phyloP scores from a whole-genome alignment of 768 basidiomycete genomes.

The Gloeopeniophorella convolvens region DNA sequence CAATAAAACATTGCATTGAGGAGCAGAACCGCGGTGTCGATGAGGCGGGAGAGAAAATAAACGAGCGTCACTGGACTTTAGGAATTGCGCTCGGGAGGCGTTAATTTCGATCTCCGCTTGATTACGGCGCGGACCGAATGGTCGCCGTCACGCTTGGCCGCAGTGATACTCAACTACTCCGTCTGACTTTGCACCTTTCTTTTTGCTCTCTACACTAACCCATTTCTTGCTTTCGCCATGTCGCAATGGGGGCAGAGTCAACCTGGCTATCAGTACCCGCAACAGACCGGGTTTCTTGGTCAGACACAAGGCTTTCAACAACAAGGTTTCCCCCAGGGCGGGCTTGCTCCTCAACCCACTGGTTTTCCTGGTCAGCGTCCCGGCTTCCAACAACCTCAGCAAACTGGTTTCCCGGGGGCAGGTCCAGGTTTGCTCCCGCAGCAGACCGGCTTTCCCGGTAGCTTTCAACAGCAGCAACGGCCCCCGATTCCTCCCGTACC shows the following conservation, averaged over 20 bases:
- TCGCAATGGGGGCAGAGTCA: conserved; percentile 71
- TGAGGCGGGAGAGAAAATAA: background rate
- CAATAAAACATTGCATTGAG: too few relatives aligned
- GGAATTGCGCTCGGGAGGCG: too few relatives aligned
- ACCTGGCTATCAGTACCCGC: conserved; percentile 64
- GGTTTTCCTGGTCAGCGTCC: conserved; percentile 37
- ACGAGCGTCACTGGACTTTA: too few relatives aligned
- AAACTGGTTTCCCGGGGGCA: conserved; percentile 42
- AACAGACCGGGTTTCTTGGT: conserved; percentile 60
- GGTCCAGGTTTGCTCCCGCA: conserved; percentile 40
- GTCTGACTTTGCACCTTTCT: background rate
- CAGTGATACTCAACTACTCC: too few relatives aligned
- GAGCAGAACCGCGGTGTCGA: too few relatives aligned
- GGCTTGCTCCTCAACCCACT: conserved; percentile 57
- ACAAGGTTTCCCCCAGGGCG: conserved; percentile 36
- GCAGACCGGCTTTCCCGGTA: conserved; percentile 43
- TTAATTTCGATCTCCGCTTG: conserved; percentile 11
- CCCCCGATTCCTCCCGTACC: conserved; percentile 25
- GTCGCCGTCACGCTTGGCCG: too few relatives aligned
- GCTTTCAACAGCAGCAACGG: conserved; percentile 33
- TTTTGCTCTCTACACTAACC: background rate
- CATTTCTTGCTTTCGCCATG: conserved; percentile 40
- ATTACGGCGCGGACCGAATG: background rate
- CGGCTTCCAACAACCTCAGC: conserved; percentile 55
- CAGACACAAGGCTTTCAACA: conserved; percentile 41